Evolutionary conservation across 1,284 basidiomycete species (phyloP).

Genomic region (Malassezia globosa): DNA sequence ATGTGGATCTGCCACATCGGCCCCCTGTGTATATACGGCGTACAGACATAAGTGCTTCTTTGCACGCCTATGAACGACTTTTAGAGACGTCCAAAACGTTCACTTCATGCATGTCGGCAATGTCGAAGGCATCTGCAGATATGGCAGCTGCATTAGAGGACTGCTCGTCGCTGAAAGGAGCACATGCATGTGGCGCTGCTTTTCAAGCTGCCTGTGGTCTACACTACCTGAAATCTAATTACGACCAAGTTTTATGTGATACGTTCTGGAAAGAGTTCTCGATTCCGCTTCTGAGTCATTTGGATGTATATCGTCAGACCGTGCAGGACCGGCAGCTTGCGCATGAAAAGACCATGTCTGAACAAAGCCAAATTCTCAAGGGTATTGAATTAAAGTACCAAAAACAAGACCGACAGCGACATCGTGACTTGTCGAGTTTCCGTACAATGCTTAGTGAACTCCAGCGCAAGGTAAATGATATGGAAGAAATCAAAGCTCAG

Average conservation of each 20-base stretch:
- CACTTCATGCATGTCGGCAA: conserved; percentile 66
- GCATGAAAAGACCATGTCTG: conserved; percentile 50
- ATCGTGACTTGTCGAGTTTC: conserved; percentile 51
- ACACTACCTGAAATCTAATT: conserved; percentile 82
- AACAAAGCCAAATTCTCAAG: conserved; percentile 72
- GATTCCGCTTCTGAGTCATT: conserved; percentile 68
- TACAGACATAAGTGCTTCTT: conserved; percentile 62
- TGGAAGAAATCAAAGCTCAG: conserved; percentile 65
- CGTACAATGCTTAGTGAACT: conserved; percentile 52
- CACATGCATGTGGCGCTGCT: conserved; percentile 28
- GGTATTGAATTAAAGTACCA: conserved; percentile 80
- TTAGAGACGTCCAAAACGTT: conserved; percentile 69
- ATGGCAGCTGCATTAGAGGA: conserved; percentile 59
- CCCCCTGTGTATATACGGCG: conserved; percentile 69
- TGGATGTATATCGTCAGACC: conserved; percentile 66
- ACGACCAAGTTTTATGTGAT: conserved; percentile 80
- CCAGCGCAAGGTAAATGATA: conserved; percentile 75
- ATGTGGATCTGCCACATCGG: conserved; percentile 24
- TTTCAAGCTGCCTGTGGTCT: conserved; percentile 53
- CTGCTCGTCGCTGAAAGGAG: conserved; percentile 42
- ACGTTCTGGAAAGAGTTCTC: conserved; percentile 79
- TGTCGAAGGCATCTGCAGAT: conserved; percentile 72
- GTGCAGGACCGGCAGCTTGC: conserved; percentile 51
- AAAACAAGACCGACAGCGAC: conserved; percentile 58
- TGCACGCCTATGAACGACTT: conserved; percentile 72